These are phyloP conservation scores for Herpotrichia juniperi DNA, from an alignment of 2,329 filamentous ascomycete genomes.

Conservation along the genomic window DNA sequence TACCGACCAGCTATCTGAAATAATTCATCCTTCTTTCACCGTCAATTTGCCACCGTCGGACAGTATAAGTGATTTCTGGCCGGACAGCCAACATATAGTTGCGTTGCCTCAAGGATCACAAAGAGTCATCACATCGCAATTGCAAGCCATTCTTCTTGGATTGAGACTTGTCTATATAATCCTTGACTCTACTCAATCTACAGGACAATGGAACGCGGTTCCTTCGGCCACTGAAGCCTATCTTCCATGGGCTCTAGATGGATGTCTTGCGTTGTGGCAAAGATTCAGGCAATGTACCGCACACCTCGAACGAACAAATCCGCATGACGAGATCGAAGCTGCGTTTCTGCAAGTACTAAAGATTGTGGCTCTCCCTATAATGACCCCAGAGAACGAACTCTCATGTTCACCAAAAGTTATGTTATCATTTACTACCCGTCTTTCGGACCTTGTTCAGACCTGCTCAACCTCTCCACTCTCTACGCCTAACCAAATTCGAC, in stretches of 20 bases:
- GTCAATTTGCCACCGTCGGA: constrained; percentile 48
- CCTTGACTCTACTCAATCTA: constrained; percentile 3
- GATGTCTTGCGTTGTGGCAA: constrained; percentile 29
- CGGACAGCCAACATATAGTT: constrained; percentile 46
- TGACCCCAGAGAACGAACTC: constrained; percentile 3
- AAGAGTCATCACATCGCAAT: constrained; percentile 28
- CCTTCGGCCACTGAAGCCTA: constrained; percentile 20
- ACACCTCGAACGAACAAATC: constrained; percentile 8
- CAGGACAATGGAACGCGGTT: neutral
- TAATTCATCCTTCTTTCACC: constrained; percentile 22
- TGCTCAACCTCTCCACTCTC: constrained; percentile 20
- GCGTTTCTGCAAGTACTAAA: constrained; percentile 32
- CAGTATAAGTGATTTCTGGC: constrained; percentile 46
- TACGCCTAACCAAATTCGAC: constrained; percentile 25
- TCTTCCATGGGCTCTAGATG: constrained; percentile 34
- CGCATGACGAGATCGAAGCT: constrained; percentile 26
- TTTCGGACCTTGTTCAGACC: constrained; percentile 27
- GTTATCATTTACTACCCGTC: constrained; percentile 20
- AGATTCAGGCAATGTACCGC: constrained; percentile 28
- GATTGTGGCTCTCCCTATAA: constrained; percentile 13
- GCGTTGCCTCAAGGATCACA: constrained; percentile 50
- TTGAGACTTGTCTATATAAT: constrained; percentile 32
- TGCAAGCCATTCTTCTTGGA: constrained; percentile 31
- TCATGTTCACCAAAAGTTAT: constrained; percentile 27
- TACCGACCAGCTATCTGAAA: constrained; percentile 20